Evolutionary conservation across 768 basidiomycete genomes (phyloP), one percentile per base, ranked within the genome.

Genomic region (Fomitopsis serialis): DNA sequence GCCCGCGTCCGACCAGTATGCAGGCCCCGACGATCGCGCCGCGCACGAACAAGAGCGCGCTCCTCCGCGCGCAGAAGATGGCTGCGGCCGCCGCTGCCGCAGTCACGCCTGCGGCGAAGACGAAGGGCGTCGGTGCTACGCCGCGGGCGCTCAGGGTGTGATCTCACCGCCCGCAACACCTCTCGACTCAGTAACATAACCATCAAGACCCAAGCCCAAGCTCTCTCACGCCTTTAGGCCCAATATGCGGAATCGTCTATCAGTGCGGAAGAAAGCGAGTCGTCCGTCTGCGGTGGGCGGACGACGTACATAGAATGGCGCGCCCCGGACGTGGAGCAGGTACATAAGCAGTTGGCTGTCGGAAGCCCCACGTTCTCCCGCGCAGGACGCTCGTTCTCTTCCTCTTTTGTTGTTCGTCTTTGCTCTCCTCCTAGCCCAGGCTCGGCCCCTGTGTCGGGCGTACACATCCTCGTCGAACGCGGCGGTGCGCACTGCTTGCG

Each of bases 21-120:
- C 72, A 70, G 48, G 73, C 76, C 1, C 88, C 90, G 1, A 73
- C 76, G 3, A 87, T 91, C 54, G 66, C 68, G 9, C 91, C 90
- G 8, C 75, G 87, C 50, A 79, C 74, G 56, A 93, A 93, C 68
- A 82, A 78, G 66, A 90, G 85, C 60, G 89, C 91, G 2, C 70
- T 80, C 6, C 66, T 92, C 50, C 76, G 89, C 22, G 80, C 75
- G 11, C 85, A 84, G 56, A 90, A 90, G 72, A 74, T 80, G 70
- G 85, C 79, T 54, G 42, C 52, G 19, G 56, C 57, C 47, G 44
- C 56, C 15, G 48, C 42, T 13, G 54, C 32, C 17, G 47, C 36
- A 2, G 10, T 42, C 19, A 40, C 13, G 37, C 37, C 37, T 32
- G 37, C 57, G 3, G 53, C 22, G 23, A 63, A 63, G 58, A 42